These are phyloP conservation scores for Laetiporus sulphureus DNA, from an alignment of 1,284 basidiomycete species.

Conservation along the genomic window DNA sequence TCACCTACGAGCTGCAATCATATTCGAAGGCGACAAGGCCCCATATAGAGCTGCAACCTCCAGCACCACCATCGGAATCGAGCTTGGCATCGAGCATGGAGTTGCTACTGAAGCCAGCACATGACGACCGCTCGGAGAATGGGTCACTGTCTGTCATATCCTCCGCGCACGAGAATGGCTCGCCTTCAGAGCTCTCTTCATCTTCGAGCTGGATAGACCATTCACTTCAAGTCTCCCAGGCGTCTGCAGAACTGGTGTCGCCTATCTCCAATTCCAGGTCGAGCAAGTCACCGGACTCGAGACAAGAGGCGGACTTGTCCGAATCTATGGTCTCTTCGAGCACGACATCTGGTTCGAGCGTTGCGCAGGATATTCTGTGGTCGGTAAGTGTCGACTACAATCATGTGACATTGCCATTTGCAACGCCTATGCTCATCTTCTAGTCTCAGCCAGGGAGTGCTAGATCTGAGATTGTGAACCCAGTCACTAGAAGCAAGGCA, in stretches of 20 bases:
- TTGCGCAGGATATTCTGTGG: too few species aligned
- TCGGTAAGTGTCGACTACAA: too few species aligned
- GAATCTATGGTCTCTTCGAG: neutral
- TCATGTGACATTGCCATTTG: too few species aligned
- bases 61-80: constrained; percentile 27
- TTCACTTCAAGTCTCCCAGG: constrained; percentile 16
- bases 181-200: constrained; percentile 27
- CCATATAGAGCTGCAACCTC: constrained; percentile 8
- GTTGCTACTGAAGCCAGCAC: constrained; percentile 27
- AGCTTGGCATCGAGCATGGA: constrained; percentile 42
- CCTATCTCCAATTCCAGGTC: too few species aligned
- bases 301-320: neutral
- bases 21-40: constrained; percentile 30
- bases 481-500: constrained; percentile 41
- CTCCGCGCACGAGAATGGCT: constrained; percentile 21
- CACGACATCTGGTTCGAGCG: neutral
- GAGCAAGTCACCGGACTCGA: too few species aligned
- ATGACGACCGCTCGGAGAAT: constrained; percentile 46
- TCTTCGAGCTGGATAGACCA: constrained; percentile 50
- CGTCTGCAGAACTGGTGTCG: constrained; percentile 7
- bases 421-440: too few species aligned
- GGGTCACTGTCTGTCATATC: constrained; percentile 37
- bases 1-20: constrained; percentile 67
- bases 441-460: constrained; percentile 10
- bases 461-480: constrained; percentile 5